phyloP scores from a whole-genome alignment of 2,329 filamentous ascomycete genomes.

The Colletotrichum sp. region DNA sequence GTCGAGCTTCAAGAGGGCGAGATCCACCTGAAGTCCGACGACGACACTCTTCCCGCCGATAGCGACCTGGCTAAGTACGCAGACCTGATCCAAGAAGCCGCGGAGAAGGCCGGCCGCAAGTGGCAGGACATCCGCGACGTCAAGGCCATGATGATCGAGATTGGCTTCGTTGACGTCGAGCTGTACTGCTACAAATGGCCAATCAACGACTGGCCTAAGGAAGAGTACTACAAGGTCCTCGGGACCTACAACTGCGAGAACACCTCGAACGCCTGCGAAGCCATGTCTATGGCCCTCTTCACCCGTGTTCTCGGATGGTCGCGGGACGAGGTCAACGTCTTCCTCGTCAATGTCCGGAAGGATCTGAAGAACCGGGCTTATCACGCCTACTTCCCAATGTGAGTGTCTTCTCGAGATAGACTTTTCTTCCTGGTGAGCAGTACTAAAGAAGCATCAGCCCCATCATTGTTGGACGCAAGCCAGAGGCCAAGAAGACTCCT shows the following conservation, averaged over 20 bases:
- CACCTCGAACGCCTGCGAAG: constrained; percentile 34
- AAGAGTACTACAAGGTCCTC: background rate
- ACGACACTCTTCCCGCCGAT: background rate
- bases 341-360: constrained; percentile 36
- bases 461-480: background rate
- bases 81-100: background rate
- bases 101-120: constrained; percentile 26
- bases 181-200: constrained; percentile 21
- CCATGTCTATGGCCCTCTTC: constrained; percentile 38
- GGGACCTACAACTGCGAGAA: constrained; percentile 33
- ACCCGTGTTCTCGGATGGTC: constrained; percentile 38
- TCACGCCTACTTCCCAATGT: constrained; percentile 44
- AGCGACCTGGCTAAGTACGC: background rate
- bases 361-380: constrained; percentile 35
- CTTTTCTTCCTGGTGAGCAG: too few species aligned
- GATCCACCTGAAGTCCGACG: background rate
- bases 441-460: background rate
- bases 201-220: constrained; percentile 19
- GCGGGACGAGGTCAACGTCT: constrained; percentile 34
- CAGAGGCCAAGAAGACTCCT: background rate
- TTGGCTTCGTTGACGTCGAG: constrained; percentile 27
- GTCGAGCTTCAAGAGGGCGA: constrained; percentile 24
- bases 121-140: constrained; percentile 25
- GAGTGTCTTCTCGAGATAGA: constrained; percentile 7
- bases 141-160: constrained; percentile 29